Evolutionary conservation across 139 green algal genomes (phyloP).

Genomic region (Volvox africanus): DNA sequence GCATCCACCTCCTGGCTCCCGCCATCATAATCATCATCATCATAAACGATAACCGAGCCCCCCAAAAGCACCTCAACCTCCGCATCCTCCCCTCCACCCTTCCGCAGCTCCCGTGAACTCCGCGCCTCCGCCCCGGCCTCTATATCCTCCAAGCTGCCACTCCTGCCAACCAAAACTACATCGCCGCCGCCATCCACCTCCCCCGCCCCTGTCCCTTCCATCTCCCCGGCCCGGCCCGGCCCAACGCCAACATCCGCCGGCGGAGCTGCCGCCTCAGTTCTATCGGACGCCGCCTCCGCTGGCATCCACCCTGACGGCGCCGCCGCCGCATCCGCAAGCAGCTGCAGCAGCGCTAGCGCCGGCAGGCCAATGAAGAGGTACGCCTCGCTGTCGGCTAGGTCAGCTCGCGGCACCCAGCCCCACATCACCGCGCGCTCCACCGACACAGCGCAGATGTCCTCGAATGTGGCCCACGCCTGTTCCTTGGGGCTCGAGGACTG

Average conservation of each 20-base stretch:
- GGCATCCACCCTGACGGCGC: conserved; percentile 5
- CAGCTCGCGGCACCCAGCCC: conserved; percentile 20
- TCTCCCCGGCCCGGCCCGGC: background rate
- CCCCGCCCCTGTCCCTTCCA: background rate
- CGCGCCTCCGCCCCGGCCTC: background rate
- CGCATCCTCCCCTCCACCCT: background rate
- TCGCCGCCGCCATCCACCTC: background rate
- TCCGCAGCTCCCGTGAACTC: background rate
- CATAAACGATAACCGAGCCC: background rate
- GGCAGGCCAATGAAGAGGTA: conserved; percentile 46
- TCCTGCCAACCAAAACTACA: background rate
- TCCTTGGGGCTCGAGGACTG: background rate
- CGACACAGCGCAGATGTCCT: background rate
- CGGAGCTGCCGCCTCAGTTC: background rate
- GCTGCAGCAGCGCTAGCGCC: conserved; percentile 25
- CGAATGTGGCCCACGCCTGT: conserved; percentile 17
- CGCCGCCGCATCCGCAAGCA: conserved; percentile 33
- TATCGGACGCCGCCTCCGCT: background rate
- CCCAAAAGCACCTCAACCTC: no score
- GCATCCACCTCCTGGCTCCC: background rate
- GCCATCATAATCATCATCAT: background rate
- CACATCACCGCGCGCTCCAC: conserved; percentile 16
- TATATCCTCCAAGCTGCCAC: background rate
- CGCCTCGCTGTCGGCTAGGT: conserved; percentile 35
- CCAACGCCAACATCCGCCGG: background rate